phyloP scores from a whole-genome alignment of 2,329 filamentous ascomycete species.

The Sclerotinia trifoliorum region DNA sequence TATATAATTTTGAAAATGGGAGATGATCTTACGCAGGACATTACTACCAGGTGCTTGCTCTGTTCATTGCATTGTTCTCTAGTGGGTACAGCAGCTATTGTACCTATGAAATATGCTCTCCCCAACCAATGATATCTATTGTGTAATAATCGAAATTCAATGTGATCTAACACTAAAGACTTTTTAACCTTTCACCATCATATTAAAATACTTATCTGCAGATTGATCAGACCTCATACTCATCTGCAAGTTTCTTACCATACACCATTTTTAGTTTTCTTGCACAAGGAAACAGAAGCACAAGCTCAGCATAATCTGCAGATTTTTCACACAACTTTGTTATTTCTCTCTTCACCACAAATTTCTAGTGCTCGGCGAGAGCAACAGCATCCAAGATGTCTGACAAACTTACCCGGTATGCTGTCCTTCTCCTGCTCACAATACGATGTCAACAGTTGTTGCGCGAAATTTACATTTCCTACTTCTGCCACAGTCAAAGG shows the following conservation, averaged over 20 bases:
- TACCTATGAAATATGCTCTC: neutral
- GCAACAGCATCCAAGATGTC: conserved; percentile 57
- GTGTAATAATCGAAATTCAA: conserved; percentile 17
- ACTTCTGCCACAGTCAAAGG: neutral
- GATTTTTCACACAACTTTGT: neutral
- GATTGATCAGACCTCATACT: neutral
- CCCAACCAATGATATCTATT: conserved; percentile 5
- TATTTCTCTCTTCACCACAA: conserved; percentile 1
- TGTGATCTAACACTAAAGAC: neutral
- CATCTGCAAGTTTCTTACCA: neutral
- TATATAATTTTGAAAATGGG: neutral
- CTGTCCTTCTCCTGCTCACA: conserved; percentile 18
- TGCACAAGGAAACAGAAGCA: neutral
- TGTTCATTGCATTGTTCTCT: neutral
- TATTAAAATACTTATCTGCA: neutral
- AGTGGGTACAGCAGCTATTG: neutral
- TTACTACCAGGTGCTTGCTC: too few relatives aligned
- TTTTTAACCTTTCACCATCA: conserved; percentile 3
- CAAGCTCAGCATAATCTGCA: neutral
- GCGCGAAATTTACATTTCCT: neutral
- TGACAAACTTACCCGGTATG: conserved; percentile 92
- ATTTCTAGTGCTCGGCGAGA: conserved; percentile 13
- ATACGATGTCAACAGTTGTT: neutral
- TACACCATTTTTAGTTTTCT: neutral
- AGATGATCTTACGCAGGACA: neutral